Conservation (phyloP, 495 filamentous ascomycete species). For the Penicillium canescens region DNA sequence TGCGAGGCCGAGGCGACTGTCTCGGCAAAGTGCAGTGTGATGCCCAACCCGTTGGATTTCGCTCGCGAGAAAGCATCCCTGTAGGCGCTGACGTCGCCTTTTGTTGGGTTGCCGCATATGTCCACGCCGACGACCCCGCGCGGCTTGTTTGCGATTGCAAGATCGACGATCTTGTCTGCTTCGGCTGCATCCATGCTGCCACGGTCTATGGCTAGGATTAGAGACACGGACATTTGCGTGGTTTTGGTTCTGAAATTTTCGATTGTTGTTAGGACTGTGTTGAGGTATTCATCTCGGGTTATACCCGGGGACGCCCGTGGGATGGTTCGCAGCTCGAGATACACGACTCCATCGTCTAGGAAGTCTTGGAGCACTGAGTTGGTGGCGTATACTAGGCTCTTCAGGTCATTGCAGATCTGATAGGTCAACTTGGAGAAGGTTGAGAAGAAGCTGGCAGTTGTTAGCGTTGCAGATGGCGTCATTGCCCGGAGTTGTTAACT, state of each 20-base stretch:
- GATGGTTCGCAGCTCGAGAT: slow-evolving; percentile 81
- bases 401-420: slow-evolving; percentile 59
- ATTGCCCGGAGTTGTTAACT: slow-evolving; percentile 14
- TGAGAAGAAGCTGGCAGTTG: slow-evolving; percentile 63
- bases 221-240: slow-evolving; percentile 49
- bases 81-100: slow-evolving; percentile 59
- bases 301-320: slow-evolving; percentile 62
- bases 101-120: slow-evolving; percentile 74
- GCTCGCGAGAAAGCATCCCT: slow-evolving; percentile 57
- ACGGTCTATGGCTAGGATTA: slow-evolving; percentile 80
- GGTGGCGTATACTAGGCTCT: slow-evolving; percentile 62
- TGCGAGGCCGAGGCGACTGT: slow-evolving; percentile 49
- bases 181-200: slow-evolving; percentile 52
- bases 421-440: slow-evolving; percentile 81
- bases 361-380: slow-evolving; percentile 71
- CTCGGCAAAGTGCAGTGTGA: slow-evolving; percentile 84
- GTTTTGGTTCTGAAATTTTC: slow-evolving; percentile 35
- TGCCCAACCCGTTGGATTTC: slow-evolving; percentile 48
- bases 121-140: slow-evolving; percentile 74
- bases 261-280: slow-evolving; percentile 62
- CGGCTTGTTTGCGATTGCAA: slow-evolving; percentile 56
- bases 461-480: not conserved
- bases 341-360: slow-evolving; percentile 68
- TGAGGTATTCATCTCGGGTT: slow-evolving; percentile 63
- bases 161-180: slow-evolving; percentile 60